Percentiles rank a stretch among this genome's conserved stretches.
These are phyloP conservation scores for Phytophthora sp. DNA, from an alignment of 352 stramenopile species.

Conservation along the genomic window DNA sequence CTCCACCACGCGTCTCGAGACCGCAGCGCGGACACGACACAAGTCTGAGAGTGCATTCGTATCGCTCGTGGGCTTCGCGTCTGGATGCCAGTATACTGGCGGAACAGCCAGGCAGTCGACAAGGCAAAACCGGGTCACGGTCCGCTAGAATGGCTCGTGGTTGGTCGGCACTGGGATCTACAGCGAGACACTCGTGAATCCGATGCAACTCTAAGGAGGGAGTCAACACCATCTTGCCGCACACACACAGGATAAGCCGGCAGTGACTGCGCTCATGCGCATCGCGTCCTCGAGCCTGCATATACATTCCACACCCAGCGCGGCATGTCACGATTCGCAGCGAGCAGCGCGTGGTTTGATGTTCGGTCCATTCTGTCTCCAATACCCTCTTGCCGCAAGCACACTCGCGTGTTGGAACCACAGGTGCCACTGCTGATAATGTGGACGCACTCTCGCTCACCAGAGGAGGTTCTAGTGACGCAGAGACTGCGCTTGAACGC, in stretches of 20 bases:
- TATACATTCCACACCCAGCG: conserved; percentile 52
- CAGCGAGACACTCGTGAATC: conserved; percentile 54
- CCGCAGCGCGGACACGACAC: conserved; percentile 57
- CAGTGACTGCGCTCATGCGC: conserved; percentile 77
- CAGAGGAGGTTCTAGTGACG: not conserved
- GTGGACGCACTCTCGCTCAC: not conserved
- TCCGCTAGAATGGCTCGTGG: conserved; percentile 14
- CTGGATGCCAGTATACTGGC: conserved; percentile 14
- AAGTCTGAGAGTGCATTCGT: conserved; percentile 50
- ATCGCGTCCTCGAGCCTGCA: conserved; percentile 58
- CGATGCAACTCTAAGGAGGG: conserved; percentile 60
- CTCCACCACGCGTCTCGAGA: conserved; percentile 38
- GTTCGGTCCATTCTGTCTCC: conserved; percentile 34
- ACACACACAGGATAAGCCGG: conserved; percentile 65
- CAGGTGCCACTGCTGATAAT: not conserved
- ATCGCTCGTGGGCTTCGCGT: conserved; percentile 22
- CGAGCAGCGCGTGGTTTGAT: conserved; percentile 43
- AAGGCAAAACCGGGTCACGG: conserved; percentile 16
- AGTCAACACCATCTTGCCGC: conserved; percentile 71
- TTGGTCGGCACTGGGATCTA: conserved; percentile 4
- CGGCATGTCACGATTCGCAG: conserved; percentile 57
- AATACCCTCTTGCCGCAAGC: conserved; percentile 48
- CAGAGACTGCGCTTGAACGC: conserved; percentile 10
- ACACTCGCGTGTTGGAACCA: conserved; percentile 36
- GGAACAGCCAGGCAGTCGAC: conserved; percentile 14